Base-by-base conservation (phyloP, 768 basidiomycete genomes). In the Collybiopsis confluens region DNA sequence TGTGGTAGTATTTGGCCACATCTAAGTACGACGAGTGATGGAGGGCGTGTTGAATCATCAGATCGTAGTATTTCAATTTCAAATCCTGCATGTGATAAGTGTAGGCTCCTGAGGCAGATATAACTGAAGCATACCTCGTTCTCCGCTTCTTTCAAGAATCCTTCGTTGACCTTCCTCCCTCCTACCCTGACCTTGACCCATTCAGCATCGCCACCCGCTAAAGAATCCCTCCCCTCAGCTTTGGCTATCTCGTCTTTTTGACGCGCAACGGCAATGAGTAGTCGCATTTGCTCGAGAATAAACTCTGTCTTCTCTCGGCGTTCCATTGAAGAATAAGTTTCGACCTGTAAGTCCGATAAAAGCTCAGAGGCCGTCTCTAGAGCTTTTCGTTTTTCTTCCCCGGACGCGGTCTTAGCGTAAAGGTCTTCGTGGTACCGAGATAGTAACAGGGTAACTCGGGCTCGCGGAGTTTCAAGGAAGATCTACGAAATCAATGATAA, bases 281-380 rank as follows among this genome's bases (percentile, higher is more conserved):
- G 68, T 54, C 97, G 79, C 93, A 99, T 98, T 70, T 98, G 97
- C 69, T 98, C 96, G 41, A 98, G 73, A 60, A 99, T 90, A 64
- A 99, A 98, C 67, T 98, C 93, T 3, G 93, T 97, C 78, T 99
- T 99, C 70, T 99, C 97, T 64, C 90, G 75, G 56, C 94, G 85
- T 59, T 98, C 92, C 97, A 99, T 98, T 5, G 92, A 93, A 13
- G 95, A 98, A 67, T 98, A 99, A 1, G 97, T 98, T 71, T 99
- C 97, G 36, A 99, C 95, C 73, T 98, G 95, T 2, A 99, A 82
- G 55, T 99, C 97, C 21, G 88, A 88, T 56, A 98, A 78, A 26
- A 98, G 73, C 58, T 98, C 97, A 0, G 92, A 94, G 5, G 97
- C 94, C 0, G 85, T 88, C 62, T 89, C 83, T 36, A 92, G 72